These are phyloP conservation scores for Salmacisia buchloeana DNA, from an alignment of 1,284 basidiomycete genomes.

Conservation along the genomic window DNA sequence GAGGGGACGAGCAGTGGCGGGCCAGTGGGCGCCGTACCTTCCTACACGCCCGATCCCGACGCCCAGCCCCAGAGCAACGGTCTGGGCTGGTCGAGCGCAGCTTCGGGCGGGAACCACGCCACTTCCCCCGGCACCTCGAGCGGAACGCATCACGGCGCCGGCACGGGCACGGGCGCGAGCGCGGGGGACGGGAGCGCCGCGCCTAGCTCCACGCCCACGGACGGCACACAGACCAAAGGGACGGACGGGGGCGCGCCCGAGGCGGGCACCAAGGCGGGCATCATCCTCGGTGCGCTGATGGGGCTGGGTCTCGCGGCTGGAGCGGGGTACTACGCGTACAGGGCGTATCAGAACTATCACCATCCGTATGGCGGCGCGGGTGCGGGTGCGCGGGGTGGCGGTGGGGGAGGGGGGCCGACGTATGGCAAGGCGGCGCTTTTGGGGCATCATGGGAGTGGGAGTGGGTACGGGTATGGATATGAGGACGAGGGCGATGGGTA, in stretches of 20 bases:
- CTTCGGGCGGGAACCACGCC: neutral
- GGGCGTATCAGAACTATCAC: conserved; percentile 20
- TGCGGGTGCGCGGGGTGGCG: conserved; percentile 23
- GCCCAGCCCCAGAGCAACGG: neutral
- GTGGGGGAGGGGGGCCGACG: conserved; percentile 12
- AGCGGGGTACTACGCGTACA: conserved; percentile 31
- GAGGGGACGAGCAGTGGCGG: conserved; percentile 20
- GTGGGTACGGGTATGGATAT: conserved; percentile 16
- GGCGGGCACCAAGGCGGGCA: conserved; percentile 35
- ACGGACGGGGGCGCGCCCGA: conserved; percentile 10
- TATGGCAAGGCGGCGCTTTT: neutral
- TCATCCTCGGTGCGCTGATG: conserved; percentile 30
- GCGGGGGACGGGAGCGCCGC: neutral
- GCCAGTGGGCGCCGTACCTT: neutral
- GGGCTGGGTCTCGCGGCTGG: conserved; percentile 36
- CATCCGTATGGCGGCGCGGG: conserved; percentile 28
- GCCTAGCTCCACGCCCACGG: conserved; percentile 9
- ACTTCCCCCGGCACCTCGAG: neutral
- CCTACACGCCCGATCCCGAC: conserved; percentile 34
- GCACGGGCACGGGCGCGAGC: conserved; percentile 4
- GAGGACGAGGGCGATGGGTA: conserved; percentile 25
- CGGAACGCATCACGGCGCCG: conserved; percentile 11
- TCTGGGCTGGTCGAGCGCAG: neutral
- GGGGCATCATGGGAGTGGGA: neutral
- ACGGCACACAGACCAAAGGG: neutral